Evolutionary conservation across 331 rosid species (phyloP), one percentile per base, ranked within the genome.

Genomic region (Arachis monticola): DNA sequence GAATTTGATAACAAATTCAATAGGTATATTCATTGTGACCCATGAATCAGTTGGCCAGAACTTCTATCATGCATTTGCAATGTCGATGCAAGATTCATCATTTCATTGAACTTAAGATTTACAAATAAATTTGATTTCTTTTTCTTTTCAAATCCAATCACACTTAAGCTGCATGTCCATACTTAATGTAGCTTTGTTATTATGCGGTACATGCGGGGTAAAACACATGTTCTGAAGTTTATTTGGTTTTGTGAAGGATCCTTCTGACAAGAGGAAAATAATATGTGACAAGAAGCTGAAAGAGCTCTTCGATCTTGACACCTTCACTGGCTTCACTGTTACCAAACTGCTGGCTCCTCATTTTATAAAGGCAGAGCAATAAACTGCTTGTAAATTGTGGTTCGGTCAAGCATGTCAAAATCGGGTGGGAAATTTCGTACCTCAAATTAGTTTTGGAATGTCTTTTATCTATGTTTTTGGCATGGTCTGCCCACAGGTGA

Each of bases 261-360:
- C 90, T 45, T 84, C 90, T 44, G 90, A 90, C 89, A 88, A 83
- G 90, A 83, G 90, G 85, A 81, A 81, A 63, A 76, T 90, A 81
- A 14, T 85, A 70, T 82, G 97, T 10, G 96, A 90, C 56, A 88
- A 85, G 77, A 87, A 86, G 89, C 88, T 90, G 78, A 89, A 92
- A 79, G 96, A 87, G 73, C 92, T 90, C 61, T 86, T 76, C 1
- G 84, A 85, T 14, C 88, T 90, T 0, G 93, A 90, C 80, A 8
- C 87, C 58, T 90, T 88, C 73, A 17, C 8, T 5, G 99, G 93
- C 64, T 85, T 92, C 85, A 83, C 97, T 2, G 87, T 92, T 32
- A 57, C 93, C 32, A 87, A 87, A 81, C 91, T 90, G 64, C 85
- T 87, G 84, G 86, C 85, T 46, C 74, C 88, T 79, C 96, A 91